Base-by-base conservation (phyloP, 441 rosid species). In the Populus hybrid region DNA sequence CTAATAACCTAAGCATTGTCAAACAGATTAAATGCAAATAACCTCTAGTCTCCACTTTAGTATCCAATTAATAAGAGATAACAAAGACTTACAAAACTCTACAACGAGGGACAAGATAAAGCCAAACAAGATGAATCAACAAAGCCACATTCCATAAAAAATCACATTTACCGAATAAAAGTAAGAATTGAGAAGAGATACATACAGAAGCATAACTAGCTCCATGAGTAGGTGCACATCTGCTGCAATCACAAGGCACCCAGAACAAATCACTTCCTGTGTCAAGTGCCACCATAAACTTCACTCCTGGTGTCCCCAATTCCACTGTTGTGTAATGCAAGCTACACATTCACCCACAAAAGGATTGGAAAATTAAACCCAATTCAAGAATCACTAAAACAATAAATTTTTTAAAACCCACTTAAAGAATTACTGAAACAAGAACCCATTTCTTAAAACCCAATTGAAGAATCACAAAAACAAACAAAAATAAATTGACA, bases 241-340 rank as follows among this genome's bases (percentile, higher is more conserved):
- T 83, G 82, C 83, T 88, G 74, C 98, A 90, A 69, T 93, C 93
- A 82, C 98, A 91, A 26, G 98, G 98, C 42, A 95, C 96, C 97
- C 99, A 93, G 72, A 91, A 93, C 79, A 95, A 87, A 78, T 92
- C 95, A 72, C 99, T 93, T 24, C 98, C 94, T 0, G 97, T 89
- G 77, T 91, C 99, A 24, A 90, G 92, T 6, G 98, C 98, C 90
- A 89, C 97, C 92, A 91, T 85, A 78, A 95, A 93, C 86, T 91
- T 92, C 88, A 88, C 75, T 68, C 95, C 95, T 9, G 93, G 99
- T 40, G 93, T 89, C 73, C 98, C 97, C 82, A 93, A 78, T 83
- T 90, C 87, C 82, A 93, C 94, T 75, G 94, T 93, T 71, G 95
- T 88, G 83, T 92, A 93, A 85, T 93, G 98, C 86, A 95, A 87